Evolutionary conservation across 805 yeast species (phyloP).

Genomic region (Pichia thaimueangensis): DNA sequence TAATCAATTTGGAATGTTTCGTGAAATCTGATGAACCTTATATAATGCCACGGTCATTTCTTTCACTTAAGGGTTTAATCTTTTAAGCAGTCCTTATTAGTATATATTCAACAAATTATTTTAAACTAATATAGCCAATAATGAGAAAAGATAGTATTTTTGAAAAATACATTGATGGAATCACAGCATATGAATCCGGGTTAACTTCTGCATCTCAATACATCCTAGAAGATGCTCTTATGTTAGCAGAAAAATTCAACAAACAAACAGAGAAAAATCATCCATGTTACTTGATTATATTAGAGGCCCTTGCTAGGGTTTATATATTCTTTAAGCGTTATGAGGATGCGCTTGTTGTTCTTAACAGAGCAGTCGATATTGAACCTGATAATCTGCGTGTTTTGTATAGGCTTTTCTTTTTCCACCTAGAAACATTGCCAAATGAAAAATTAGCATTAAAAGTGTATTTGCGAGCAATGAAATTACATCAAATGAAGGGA

Average conservation of each 20-base stretch:
- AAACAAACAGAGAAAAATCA: neutral
- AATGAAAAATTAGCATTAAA: slow-evolving; percentile 12
- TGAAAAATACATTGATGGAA: slow-evolving; percentile 1
- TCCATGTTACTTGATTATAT: slow-evolving; percentile 1
- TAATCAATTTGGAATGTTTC: too few relatives aligned
- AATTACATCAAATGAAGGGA: neutral
- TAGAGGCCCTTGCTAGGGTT: slow-evolving; percentile 5
- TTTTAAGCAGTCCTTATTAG: too few relatives aligned
- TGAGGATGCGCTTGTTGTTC: neutral
- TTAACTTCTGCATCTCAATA: neutral
- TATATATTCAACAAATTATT: neutral
- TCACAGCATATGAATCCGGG: slow-evolving; percentile 3
- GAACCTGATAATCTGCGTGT: slow-evolving; percentile 9
- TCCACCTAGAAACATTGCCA: slow-evolving; percentile 1
- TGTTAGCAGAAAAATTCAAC: neutral
- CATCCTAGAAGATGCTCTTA: neutral
- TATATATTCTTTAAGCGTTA: neutral
- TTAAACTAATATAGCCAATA: neutral
- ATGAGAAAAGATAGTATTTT: neutral
- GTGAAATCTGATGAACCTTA: too few relatives aligned
- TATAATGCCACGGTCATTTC: too few relatives aligned
- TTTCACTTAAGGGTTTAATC: too few relatives aligned
- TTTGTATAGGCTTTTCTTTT: slow-evolving; percentile 4
- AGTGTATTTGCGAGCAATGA: slow-evolving; percentile 1
- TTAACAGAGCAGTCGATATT: slow-evolving; percentile 2